Base-by-base conservation (phyloP, 306 rosid genomes). In the Inga laurina region DNA sequence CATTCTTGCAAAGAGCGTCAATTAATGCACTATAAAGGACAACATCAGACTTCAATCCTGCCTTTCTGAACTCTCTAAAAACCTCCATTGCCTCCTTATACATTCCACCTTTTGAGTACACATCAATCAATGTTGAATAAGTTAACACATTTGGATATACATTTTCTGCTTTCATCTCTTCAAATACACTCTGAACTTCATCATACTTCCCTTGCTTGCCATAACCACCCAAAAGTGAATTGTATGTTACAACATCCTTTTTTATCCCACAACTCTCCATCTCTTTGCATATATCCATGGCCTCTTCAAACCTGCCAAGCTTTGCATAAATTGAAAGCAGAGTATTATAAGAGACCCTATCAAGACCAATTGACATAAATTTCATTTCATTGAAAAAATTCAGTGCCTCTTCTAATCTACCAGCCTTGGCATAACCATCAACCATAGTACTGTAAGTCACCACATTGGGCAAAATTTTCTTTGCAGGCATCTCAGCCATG, bases 391-490 rank as follows among this genome's bases (percentile, higher is more conserved):
- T 83, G 73, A 88, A 94, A 34, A 96, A 76, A 85, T 65, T 77
- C 35, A 96, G 84, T 0, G 98, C 98, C 15, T 94, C 98, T 86
- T 93, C 97, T 41, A 91, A 85, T 86, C 88, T 86, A 39, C 93
- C 90, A 21, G 89, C 92, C 88, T 94, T 94, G n/a, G 99, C 94
- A 84, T 87, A 92, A 27, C 97, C 99, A 83, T 94, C 99, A 77
- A 93, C 91, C 90, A 96, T 78, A 59, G 97, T 92, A 77, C 99
- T 93, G 61, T 88, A 93, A 21, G 98, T 96, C 66, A 96, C 98
- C 66, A 94, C 97, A 83, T 89, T 96, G 34, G 99, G 95, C 77
- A 85, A 76, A 43, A 92, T 85, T 19, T 85, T 84, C 90, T 83
- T 92, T 1, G 74, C 85, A 24, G 93, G 89, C 99, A 96, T 96